These are phyloP conservation scores for Magnusiomyces paraingens DNA, from an alignment of 1,139 yeast genomes.

Conservation along the genomic window DNA sequence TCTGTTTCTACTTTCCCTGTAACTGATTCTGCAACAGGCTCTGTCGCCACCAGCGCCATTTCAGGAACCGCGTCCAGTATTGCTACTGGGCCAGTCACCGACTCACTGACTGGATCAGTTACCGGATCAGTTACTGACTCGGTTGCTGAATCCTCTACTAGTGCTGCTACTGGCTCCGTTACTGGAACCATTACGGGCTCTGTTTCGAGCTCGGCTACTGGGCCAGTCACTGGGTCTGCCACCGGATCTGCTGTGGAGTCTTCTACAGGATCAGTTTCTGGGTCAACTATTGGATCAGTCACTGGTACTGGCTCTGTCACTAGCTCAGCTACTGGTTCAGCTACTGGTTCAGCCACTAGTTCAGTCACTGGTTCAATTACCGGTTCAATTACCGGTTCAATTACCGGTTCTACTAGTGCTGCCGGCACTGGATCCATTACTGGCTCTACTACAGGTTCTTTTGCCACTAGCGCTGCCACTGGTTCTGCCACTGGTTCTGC, in stretches of 20 bases:
- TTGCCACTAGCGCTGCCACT: too few species aligned
- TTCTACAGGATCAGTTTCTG: conserved; percentile 9
- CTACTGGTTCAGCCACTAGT: conserved; percentile 12
- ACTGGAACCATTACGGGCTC: conserved; percentile 5
- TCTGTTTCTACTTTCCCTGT: too few species aligned
- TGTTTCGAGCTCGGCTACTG: conserved; percentile 6
- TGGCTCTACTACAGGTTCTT: neutral
- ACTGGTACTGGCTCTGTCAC: neutral
- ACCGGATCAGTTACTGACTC: neutral
- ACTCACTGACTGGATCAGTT: neutral
- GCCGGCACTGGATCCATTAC: neutral
- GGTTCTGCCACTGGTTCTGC: neutral
- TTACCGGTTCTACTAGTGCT: conserved; percentile 2
- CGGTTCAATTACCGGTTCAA: too few species aligned
- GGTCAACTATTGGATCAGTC: neutral
- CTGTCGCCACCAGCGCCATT: conserved; percentile 3
- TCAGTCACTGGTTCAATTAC: conserved; percentile 13
- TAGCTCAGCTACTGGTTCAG: conserved; percentile 1
- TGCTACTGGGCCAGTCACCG: conserved; percentile 5
- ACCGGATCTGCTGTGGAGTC: conserved; percentile 7
- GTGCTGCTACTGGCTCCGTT: conserved; percentile 5
- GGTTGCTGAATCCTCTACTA: conserved; percentile 9
- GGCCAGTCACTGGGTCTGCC: neutral
- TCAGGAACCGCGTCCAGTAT: conserved; percentile 2
- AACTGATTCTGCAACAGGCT: too few species aligned